Evolutionary conservation across 805 yeast species (phyloP), one percentile per base, ranked within the genome.

Genomic region (Candida sphagnicola): DNA sequence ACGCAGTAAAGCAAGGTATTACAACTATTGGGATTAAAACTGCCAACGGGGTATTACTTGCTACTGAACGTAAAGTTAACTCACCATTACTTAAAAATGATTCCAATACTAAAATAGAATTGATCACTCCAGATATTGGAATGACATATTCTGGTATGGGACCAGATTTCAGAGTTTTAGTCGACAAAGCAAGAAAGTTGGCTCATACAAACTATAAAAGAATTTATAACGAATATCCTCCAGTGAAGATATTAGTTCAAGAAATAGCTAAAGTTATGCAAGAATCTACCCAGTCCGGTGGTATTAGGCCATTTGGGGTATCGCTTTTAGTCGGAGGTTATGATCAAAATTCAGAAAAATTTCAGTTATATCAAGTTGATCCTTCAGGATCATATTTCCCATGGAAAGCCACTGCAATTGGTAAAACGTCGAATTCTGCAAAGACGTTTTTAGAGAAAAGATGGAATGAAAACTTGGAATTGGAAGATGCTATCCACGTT

Each of bases 381-480:
- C 99, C 99, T 4, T 85, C 95, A 3, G 99, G 99, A 8, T 81
- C 96, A 29, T 93, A 84, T 62, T 93, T 87, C 75, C 98, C 99
- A 8, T 93, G 99, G 99, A 93, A 91, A 65, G 99, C 99, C 28
- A 91, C 99, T 3, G 98, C 99, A 17, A 93, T 93, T 53, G 99
- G 99, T 47, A 90, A 89, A 59, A 95, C 96, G 18, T 82, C 96
- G 3, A 80, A 80, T 31, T 87, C 95, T n/a, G 99, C 98, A 25
- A 93, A 95, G 71, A 91, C 98, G 1, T 93, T 93, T 54, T 68
- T 93, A 57, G 99, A 93, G 62, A 93, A 93, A 68, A 82, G 99
- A 67, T 93, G 98, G 97, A 91, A 90, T 59, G 95, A 89, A 48
- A 96, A 93, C 62, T 72, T 93, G 58, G 99, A 93, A 67, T 74